Evolutionary conservation across 768 basidiomycete genomes (phyloP), one percentile per base, ranked within the genome.

Genomic region (Termitomyces sp.): DNA sequence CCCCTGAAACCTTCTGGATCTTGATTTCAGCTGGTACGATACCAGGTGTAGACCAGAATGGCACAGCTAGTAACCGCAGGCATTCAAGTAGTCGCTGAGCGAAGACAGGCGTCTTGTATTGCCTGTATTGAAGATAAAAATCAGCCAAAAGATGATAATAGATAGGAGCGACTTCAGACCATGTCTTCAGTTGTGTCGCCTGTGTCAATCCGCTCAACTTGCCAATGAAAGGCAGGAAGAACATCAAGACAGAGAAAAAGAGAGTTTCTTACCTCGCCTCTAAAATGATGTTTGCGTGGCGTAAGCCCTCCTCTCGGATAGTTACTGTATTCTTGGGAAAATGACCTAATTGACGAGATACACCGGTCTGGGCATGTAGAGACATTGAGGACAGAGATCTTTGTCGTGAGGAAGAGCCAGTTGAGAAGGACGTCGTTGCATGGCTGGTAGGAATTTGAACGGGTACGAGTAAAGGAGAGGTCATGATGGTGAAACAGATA

Each of bases 1-100:
- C 89, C 9, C 96, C 96, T 7, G 95, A 93, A 29, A 96, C 89
- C 70, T 90, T 95, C 70, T 79, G 80, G 65, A 98, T 82, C 58
- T 78, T 79, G 55, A 96, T 69, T 36, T 76, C 73, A 49, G 81
- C 72, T 38, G 83, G 73, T 37, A 75, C 74, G 47, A 87, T 74
- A 50, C 74, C 77, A 2, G 73, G 61, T 25, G 78, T 76, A 43
- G 71, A 70, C 92, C 92, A 94, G 37, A 76, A 76, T 25, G 84
- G 83, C 3, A 89, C 76, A 50, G 79, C 78, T 50, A 93, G 76
- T 11, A 77, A 72, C 43, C 77, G 78, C 32, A 89, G 66, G 54
- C 88, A 79, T 55, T 82, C 77, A 37, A 89, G 78, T 55, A 92
- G 67, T 37, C 83, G 78, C 17, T 73, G 65, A 25, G 81, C 75